Evolutionary conservation across 73 alveolate species (phyloP).

Genomic region (Tetrahymena thermophila): DNA sequence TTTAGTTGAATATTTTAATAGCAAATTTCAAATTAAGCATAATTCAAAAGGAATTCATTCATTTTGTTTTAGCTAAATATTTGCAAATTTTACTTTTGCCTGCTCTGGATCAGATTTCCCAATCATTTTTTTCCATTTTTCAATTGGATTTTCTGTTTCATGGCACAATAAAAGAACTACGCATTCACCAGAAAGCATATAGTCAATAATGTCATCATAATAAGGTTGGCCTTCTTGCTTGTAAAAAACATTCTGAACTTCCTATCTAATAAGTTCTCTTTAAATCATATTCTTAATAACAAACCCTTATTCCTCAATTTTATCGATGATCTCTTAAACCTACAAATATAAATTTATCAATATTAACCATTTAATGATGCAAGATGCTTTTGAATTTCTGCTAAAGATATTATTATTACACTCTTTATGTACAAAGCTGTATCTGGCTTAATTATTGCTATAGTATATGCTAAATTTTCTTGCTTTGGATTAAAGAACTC

Average conservation of each 20-base stretch:
- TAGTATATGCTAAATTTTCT: constrained; percentile 69
- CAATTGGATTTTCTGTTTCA: constrained; percentile 80
- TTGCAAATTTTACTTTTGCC: constrained; percentile 42
- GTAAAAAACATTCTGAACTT: constrained; percentile 67
- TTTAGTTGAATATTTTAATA: not conserved
- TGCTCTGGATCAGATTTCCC: constrained; percentile 88
- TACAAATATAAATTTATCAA: not conserved
- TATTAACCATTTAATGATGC: not conserved
- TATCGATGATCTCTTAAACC: constrained; percentile 58
- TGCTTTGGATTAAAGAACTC: constrained; percentile 38
- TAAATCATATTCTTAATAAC: constrained; percentile 46
- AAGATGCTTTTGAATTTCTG: not conserved
- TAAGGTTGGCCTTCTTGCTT: constrained; percentile 63
- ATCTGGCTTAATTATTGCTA: constrained; percentile 75
- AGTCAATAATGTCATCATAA: constrained; percentile 73
- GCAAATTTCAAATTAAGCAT: not conserved
- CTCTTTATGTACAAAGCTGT: constrained; percentile 58
- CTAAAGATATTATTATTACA: not conserved
- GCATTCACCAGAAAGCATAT: constrained; percentile 80
- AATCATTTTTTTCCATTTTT: constrained; percentile 83
- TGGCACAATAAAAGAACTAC: constrained; percentile 65
- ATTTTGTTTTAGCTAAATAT: too few species aligned
- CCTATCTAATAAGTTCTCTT: constrained; percentile 78
- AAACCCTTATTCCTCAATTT: constrained; percentile 74
- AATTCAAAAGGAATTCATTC: not conserved